phyloP scores from a whole-genome alignment of 805 yeast species.

The Spathaspora sp. region DNA sequence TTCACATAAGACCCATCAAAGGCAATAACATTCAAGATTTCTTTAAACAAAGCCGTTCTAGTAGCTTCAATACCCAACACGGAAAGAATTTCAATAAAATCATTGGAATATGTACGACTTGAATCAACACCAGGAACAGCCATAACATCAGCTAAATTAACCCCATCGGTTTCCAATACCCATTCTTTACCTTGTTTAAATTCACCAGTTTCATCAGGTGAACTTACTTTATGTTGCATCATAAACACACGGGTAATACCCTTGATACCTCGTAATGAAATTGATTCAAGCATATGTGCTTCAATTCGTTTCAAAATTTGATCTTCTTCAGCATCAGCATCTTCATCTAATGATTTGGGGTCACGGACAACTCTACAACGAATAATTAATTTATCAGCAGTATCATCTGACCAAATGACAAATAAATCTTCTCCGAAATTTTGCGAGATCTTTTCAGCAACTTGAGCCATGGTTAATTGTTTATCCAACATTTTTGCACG shows the following conservation, averaged over 20 bases:
- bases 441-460: slow-evolving; percentile 90
- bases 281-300: slow-evolving; percentile 92
- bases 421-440: slow-evolving; percentile 93
- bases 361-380: slow-evolving; percentile 99
- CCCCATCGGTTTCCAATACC: slow-evolving; percentile 99
- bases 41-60: slow-evolving; percentile 88
- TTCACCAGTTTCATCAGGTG: slow-evolving; percentile 80
- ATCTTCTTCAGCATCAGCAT: slow-evolving; percentile 94
- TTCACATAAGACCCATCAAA: slow-evolving; percentile 99
- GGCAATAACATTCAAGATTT: slow-evolving; percentile 94
- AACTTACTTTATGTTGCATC: slow-evolving; percentile 77
- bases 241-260: slow-evolving; percentile 87
- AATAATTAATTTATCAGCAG: slow-evolving; percentile 91
- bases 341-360: slow-evolving; percentile 89
- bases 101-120: slow-evolving; percentile 86
- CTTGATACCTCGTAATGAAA: slow-evolving; percentile 92
- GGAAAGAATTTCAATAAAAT: slow-evolving; percentile 90
- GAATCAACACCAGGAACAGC: slow-evolving; percentile 93
- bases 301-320: slow-evolving; percentile 93
- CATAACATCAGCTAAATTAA: slow-evolving; percentile 91
- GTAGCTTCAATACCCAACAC: slow-evolving; percentile 99
- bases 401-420: slow-evolving; percentile 99
- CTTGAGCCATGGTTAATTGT: slow-evolving; percentile 96
- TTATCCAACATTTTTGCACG: slow-evolving; percentile 99
- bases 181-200: slow-evolving; percentile 88